Conservation (phyloP, 1,284 basidiomycete species). For the Ganoderma meredithae region DNA sequence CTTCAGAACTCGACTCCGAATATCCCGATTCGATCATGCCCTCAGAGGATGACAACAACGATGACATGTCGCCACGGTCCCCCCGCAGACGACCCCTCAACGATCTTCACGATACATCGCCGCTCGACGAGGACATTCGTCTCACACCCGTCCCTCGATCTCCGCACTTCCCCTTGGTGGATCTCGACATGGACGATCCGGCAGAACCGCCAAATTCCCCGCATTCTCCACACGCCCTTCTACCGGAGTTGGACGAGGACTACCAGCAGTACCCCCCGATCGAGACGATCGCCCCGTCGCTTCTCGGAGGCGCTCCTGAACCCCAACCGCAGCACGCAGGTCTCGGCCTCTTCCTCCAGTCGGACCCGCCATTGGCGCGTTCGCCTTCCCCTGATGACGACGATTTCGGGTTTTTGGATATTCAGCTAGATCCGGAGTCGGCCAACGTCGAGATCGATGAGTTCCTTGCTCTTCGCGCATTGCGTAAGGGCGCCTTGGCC, state of each 20-base stretch:
- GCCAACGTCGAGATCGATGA: conserved; percentile 40
- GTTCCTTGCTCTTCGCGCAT: conserved; percentile 44
- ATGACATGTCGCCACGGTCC: conserved; percentile 22
- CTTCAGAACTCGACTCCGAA: conserved; percentile 30
- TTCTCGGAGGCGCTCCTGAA: conserved; percentile 29
- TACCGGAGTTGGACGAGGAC: conserved; percentile 27
- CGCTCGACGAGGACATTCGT: conserved; percentile 26
- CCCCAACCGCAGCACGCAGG: conserved; percentile 26
- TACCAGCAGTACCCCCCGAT: conserved; percentile 12
- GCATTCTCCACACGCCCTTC: conserved; percentile 26
- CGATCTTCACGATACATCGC: conserved; percentile 27
- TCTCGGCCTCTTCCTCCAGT: conserved; percentile 37
- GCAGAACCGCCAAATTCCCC: conserved; percentile 25
- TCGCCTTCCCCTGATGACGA: conserved; percentile 58
- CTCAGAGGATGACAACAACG: conserved; percentile 29
- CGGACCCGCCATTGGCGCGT: conserved; percentile 46
- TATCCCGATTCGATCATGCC: conserved; percentile 35
- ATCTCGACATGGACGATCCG: conserved; percentile 26
- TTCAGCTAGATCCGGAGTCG: conserved; percentile 49
- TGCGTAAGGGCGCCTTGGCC: conserved; percentile 48
- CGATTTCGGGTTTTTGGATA: conserved; percentile 43
- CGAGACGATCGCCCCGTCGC: conserved; percentile 30
- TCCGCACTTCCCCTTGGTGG: conserved; percentile 25
- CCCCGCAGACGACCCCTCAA: conserved; percentile 29
- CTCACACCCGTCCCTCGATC: conserved; percentile 35